Evolutionary conservation across 352 stramenopile species (phyloP), one percentile per base, ranked within the genome.

Genomic region (Aphanomyces euteiches): DNA sequence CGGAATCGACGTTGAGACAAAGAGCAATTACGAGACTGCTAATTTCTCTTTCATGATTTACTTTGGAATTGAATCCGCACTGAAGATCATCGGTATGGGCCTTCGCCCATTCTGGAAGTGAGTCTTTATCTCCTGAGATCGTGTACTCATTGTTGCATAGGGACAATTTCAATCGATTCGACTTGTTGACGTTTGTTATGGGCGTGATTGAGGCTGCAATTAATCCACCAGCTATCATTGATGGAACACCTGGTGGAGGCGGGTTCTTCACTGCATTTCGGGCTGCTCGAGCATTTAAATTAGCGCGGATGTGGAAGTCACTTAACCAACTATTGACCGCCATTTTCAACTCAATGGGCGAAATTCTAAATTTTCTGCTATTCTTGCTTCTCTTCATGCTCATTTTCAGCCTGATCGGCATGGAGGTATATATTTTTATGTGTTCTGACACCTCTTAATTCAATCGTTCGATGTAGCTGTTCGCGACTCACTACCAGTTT

Each of bases 301-400:
- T 96, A 47, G 84, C 85, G n/a, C 78, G 77, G 47, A 92, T 81
- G 7, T 98, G 93, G 93, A 89, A 91, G 40, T 96, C 88, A 2
- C 78, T 98, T 39, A 89, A 96, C 38, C 90, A 90, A 21, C 69
- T 98, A 39, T 74, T 98, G 7, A 67, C 76, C 15, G 98, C 89
- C 12, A 96, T 98, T 63, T 67, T 85, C 50, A 90, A 81, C 50
- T 96, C 93, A 17, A 75, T 97, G 48, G 75, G 87, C 36, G 95
- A 98, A 75, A 79, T 98, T 19, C 79, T 75, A 34, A 97, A 97
- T 73, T 98, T 98, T 72, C 82, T 81, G 12, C 76, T 98, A 15
- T 78, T 98, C 0, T 83, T 98, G 38, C 57, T 95, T 10, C 79
- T 98, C 5, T 98, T 98, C 74, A 88, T 98, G 58, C 97, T 96